Evolutionary conservation across 1,139 yeast species (phyloP).

Genomic region (Scheffersomyces segobiensis): DNA sequence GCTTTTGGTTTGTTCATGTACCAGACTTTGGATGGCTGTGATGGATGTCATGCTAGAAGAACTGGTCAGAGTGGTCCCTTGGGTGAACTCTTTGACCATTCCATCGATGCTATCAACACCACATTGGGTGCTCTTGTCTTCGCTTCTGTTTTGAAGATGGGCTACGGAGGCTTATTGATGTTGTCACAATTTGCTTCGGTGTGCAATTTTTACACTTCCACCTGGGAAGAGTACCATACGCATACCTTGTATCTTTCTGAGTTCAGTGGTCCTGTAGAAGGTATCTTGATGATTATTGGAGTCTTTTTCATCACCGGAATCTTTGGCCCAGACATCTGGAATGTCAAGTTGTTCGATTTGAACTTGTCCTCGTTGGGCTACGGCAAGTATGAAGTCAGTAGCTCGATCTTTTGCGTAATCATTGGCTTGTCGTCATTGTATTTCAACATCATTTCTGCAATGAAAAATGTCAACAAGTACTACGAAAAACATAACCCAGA

Average conservation of each 20-base stretch:
- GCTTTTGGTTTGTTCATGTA: slow-evolving; percentile 86
- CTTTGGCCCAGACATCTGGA: slow-evolving; percentile 73
- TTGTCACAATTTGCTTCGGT: slow-evolving; percentile 74
- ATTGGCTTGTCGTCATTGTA: slow-evolving; percentile 58
- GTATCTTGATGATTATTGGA: slow-evolving; percentile 65
- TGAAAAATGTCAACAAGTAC: slow-evolving; percentile 62
- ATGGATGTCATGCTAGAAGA: slow-evolving; percentile 89
- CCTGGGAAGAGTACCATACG: slow-evolving; percentile 97
- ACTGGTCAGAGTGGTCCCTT: slow-evolving; percentile 94
- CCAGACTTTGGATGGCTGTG: slow-evolving; percentile 96
- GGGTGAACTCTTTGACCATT: slow-evolving; percentile 93
- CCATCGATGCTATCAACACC: slow-evolving; percentile 89
- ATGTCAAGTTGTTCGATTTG: slow-evolving; percentile 30
- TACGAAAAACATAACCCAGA: slow-evolving; percentile 32
- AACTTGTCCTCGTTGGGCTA: slow-evolving; percentile 36
- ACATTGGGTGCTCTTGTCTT: slow-evolving; percentile 75
- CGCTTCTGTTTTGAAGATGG: slow-evolving; percentile 71
- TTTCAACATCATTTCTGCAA: slow-evolving; percentile 74
- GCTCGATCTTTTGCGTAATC: slow-evolving; percentile 45
- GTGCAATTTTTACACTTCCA: slow-evolving; percentile 81
- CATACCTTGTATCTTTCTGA: slow-evolving; percentile 77
- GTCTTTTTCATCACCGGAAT: slow-evolving; percentile 64
- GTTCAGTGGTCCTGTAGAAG: slow-evolving; percentile 95
- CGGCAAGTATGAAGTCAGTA: slow-evolving; percentile 24
- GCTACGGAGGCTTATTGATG: slow-evolving; percentile 64